phyloP scores from a whole-genome alignment of 2,329 filamentous ascomycete genomes.

The Alternaria gansuensis region DNA sequence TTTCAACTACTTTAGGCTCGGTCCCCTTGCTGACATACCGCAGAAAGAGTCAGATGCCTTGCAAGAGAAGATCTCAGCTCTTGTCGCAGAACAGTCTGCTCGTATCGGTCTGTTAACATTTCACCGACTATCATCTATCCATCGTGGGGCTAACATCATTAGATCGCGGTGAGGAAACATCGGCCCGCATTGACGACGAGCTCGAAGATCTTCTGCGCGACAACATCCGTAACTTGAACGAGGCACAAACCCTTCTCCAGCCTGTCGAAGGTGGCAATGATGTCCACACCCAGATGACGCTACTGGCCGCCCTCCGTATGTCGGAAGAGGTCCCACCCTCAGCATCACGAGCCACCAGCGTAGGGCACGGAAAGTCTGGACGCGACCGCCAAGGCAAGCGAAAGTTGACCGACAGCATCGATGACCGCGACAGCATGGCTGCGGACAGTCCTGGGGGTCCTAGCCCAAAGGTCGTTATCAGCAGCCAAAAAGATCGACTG shows the following conservation, averaged over 20 bases:
- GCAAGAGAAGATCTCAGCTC: conserved; percentile 45
- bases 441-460: conserved; percentile 50
- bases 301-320: conserved; percentile 59
- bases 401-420: conserved; percentile 49
- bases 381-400: conserved; percentile 51
- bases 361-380: conserved; percentile 47
- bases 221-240: conserved; percentile 59
- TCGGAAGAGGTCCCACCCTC: conserved; percentile 54
- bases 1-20: neutral
- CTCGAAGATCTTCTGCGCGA: conserved; percentile 59
- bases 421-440: conserved; percentile 52
- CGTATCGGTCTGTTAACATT: conserved; percentile 36
- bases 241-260: conserved; percentile 56
- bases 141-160: conserved; percentile 15
- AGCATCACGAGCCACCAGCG: conserved; percentile 48
- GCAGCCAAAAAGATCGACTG: conserved; percentile 44
- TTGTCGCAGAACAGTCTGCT: conserved; percentile 42
- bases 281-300: conserved; percentile 55
- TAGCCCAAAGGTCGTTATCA: conserved; percentile 48
- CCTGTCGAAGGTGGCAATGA: conserved; percentile 55
- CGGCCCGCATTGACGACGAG: conserved; percentile 55
- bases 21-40: conserved; percentile 13
- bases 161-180: conserved; percentile 50
- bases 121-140: neutral
- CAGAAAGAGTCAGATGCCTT: conserved; percentile 46